Evolutionary conservation across 331 rosid genomes (phyloP), one percentile per base, ranked within the genome.

Genomic region (Telfairia occidentalis): DNA sequence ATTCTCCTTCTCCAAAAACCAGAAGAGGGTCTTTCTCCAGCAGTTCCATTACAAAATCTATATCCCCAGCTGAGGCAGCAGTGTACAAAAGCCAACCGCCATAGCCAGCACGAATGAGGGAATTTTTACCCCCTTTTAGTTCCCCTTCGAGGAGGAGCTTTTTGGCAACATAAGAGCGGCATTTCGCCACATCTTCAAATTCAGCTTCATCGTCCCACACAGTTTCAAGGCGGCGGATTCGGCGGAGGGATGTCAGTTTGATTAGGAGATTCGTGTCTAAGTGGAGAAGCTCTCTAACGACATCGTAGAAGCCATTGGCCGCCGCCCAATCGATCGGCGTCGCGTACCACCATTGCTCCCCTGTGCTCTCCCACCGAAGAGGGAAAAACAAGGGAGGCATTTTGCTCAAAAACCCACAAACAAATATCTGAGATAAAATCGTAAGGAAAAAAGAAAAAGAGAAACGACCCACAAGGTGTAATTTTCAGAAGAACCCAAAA

Each of bases 71-170:
- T 0, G 96, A 91, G 15, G 98, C 98, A 11, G 98, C 98, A 0
- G 96, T 89, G 85, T 93, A 93, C 13, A 93, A 89, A 38, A 93
- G 96, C 98, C 98, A 93, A 0, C 98, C 98, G 2, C 97, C 97
- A 52, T 91, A 93, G 37, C 98, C 97, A 23, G 97, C 97, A 28
- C 96, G 81, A 78, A 91, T 58, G 34, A 93, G 95, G 43, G 98
- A 83, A 81, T 88, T 90, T 1, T 63, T 82, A 15, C 88, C 91
- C 15, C 76, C 78, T 77, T 42, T 80, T 0, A 82, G 57, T 37
- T 86, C 94, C 42, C 92, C 84, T 40, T 86, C 97, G 4, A 73
- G 38, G 54, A 91, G 89, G 48, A 93, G 97, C 2, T 79, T 86
- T 69, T 78, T 79, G 0, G 98, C 95, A 7, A 93, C 96, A 32